Conservation (phyloP, 2,329 filamentous ascomycete species). For the Penicillium sp. region DNA sequence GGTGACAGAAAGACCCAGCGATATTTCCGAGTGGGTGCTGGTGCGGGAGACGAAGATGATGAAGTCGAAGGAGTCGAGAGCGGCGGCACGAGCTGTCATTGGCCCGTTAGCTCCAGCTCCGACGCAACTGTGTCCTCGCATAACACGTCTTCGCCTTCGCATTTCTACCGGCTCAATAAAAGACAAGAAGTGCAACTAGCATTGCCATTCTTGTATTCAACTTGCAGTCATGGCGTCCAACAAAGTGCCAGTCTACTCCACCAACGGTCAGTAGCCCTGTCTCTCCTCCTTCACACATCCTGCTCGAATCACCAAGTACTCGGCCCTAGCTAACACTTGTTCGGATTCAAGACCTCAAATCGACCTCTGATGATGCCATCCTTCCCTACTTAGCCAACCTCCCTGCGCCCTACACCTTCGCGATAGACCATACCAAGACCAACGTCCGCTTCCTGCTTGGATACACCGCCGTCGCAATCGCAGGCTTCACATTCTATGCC, state of each 20-base stretch:
- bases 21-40: conserved; percentile 6
- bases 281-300: conserved; percentile 10
- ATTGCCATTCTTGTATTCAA: background rate
- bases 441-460: conserved; percentile 80
- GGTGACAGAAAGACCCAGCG: background rate
- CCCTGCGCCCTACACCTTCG: conserved; percentile 58
- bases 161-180: background rate
- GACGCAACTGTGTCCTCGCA: conserved; percentile 31
- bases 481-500: conserved; percentile 78
- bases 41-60: conserved; percentile 12
- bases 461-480: conserved; percentile 73
- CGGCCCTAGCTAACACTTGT: conserved; percentile 2
- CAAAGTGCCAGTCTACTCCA: conserved; percentile 45
- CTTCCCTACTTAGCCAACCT: conserved; percentile 88
- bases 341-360: conserved; percentile 71
- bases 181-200: background rate
- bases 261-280: conserved; percentile 35
- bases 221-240: conserved; percentile 29
- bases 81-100: conserved; percentile 16
- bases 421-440: conserved; percentile 70
- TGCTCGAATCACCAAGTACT: background rate
- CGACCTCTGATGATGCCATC: conserved; percentile 91
- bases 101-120: conserved; percentile 24
- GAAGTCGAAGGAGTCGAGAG: conserved; percentile 11
- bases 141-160: conserved; percentile 11